phyloP scores from a whole-genome alignment of 768 basidiomycete species.

The Trametes gibbosa region DNA sequence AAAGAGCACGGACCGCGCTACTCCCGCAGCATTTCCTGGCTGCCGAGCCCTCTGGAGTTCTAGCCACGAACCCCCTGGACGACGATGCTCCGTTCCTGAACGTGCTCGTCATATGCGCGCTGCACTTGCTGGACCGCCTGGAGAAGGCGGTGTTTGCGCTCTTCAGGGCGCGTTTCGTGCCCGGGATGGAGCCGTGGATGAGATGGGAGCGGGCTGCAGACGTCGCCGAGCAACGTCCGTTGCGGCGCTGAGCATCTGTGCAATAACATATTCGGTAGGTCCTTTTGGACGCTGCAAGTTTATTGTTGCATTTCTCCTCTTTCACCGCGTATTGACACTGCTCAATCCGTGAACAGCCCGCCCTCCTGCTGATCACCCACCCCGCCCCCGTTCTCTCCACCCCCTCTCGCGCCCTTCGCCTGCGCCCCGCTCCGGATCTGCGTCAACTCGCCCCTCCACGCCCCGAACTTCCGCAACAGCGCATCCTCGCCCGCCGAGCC shows the following conservation, averaged over 20 bases:
- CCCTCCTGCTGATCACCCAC: conserved; percentile 19
- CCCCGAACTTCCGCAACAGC: conserved; percentile 39
- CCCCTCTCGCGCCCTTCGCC: neutral
- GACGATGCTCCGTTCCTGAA: conserved; percentile 7
- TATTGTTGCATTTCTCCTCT: no score
- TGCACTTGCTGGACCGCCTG: conserved; percentile 33
- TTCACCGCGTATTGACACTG: neutral
- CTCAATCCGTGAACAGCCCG: conserved; percentile 30
- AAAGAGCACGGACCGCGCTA: neutral
- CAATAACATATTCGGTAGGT: no score
- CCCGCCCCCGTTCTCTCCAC: neutral
- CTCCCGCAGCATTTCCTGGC: conserved; percentile 8
- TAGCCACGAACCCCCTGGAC: conserved; percentile 30
- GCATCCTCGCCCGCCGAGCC: conserved; percentile 33
- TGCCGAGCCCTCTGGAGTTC: neutral
- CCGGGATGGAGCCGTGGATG: conserved; percentile 54
- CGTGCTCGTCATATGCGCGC: conserved; percentile 24
- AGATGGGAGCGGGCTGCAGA: conserved; percentile 39
- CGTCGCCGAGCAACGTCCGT: neutral
- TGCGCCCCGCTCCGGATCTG: conserved; percentile 28
- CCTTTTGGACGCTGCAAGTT: neutral
- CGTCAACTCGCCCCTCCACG: conserved; percentile 42
- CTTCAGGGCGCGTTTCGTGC: conserved; percentile 45
- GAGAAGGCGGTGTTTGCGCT: conserved; percentile 40
- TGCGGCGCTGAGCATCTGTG: no score